Percentiles rank a stretch among this genome's conserved stretches.
phyloP scores from a whole-genome alignment of 2,329 filamentous ascomycete species.

The Colletotrichum limetticola region DNA sequence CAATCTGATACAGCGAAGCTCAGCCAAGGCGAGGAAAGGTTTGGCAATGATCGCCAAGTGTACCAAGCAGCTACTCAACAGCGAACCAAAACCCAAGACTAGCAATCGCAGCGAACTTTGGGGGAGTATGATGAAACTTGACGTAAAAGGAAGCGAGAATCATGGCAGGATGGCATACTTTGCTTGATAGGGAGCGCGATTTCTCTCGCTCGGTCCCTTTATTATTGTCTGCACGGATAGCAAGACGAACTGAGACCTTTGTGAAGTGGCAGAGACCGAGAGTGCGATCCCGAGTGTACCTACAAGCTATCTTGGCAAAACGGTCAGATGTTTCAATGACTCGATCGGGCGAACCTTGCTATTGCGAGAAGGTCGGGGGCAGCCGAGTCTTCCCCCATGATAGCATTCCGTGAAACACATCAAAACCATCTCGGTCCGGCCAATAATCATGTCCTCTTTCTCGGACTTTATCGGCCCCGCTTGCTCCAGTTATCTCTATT shows the following conservation, averaged over 20 bases:
- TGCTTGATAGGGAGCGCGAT: neutral
- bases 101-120: neutral
- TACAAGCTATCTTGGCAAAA: neutral
- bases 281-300: neutral
- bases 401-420: neutral
- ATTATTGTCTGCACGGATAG: neutral
- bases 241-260: neutral
- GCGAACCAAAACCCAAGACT: neutral
- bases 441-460: too few species aligned
- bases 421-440: neutral
- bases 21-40: neutral
- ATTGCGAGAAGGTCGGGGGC: fast-evolving
- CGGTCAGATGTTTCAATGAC: neutral
- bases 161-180: neutral
- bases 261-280: neutral
- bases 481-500: neutral
- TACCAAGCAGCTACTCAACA: neutral
- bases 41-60: neutral
- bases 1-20: neutral
- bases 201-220: neutral
- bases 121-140: too few species aligned
- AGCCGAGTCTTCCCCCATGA: neutral
- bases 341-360: neutral
- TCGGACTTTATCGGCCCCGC: neutral
- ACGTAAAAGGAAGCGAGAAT: too few species aligned